phyloP scores from a whole-genome alignment of 2,329 filamentous ascomycete genomes.

The Aspergillus quadricinctus region DNA sequence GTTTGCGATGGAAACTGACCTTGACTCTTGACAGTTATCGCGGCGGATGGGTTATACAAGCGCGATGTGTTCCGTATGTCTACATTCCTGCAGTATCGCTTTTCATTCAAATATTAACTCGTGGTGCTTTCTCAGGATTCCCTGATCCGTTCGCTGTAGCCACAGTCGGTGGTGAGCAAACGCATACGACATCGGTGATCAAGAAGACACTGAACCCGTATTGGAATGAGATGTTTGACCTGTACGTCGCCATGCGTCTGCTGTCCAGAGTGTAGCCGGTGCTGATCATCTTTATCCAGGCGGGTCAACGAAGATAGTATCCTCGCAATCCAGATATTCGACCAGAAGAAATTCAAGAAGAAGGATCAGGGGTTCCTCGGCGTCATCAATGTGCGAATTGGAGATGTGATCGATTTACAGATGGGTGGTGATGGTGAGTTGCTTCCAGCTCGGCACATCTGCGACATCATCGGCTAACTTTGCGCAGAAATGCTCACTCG shows the following conservation, averaged over 20 bases:
- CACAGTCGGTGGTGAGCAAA: constrained; percentile 96
- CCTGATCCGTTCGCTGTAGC: constrained; percentile 97
- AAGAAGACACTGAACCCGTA: constrained; percentile 99
- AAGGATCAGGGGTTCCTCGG: constrained; percentile 99
- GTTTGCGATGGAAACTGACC: constrained; percentile 19
- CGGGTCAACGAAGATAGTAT: constrained; percentile 92
- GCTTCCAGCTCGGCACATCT: constrained; percentile 3
- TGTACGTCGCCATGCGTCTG: constrained; percentile 56
- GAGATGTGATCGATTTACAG: constrained; percentile 87
- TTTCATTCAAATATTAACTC: background rate
- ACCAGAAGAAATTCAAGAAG: constrained; percentile 99
- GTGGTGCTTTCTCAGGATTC: constrained; percentile 60
- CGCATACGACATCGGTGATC: constrained; percentile 93
- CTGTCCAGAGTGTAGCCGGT: background rate
- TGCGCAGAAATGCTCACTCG: constrained; percentile 85
- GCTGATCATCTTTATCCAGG: constrained; percentile 47
- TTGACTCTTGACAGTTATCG: constrained; percentile 70
- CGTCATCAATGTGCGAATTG: constrained; percentile 94
- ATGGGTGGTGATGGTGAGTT: constrained; percentile 82
- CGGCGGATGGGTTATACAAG: constrained; percentile 97
- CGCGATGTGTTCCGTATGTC: constrained; percentile 95
- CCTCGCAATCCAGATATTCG: constrained; percentile 95
- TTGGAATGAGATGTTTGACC: constrained; percentile 99
- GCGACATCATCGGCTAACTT: constrained; percentile 11
- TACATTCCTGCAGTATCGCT: background rate